Conservation (phyloP, 2,329 filamentous ascomycete genomes). For the Talaromyces verruculosus region DNA sequence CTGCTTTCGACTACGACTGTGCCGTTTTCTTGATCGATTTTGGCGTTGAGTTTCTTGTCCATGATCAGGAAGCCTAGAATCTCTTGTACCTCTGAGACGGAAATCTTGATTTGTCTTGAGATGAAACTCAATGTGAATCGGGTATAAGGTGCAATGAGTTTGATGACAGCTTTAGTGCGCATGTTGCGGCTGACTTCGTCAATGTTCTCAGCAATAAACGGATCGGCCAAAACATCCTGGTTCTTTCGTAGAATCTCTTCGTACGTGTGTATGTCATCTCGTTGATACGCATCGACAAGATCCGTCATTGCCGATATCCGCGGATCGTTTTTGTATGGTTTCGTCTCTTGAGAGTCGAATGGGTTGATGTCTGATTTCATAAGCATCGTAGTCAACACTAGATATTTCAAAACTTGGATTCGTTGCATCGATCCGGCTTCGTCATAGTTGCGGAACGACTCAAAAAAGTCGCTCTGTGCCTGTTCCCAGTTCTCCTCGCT, state of each 20-base stretch:
- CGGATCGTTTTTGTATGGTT: slow-evolving; percentile 94
- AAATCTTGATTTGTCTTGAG: slow-evolving; percentile 82
- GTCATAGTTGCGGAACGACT: slow-evolving; percentile 98
- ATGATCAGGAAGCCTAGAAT: slow-evolving; percentile 94
- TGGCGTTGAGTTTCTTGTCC: slow-evolving; percentile 80
- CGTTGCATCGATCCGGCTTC: slow-evolving; percentile 94
- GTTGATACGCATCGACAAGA: slow-evolving; percentile 92
- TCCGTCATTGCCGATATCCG: slow-evolving; percentile 97
- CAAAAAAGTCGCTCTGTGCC: slow-evolving; percentile 96
- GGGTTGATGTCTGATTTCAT: slow-evolving; percentile 99
- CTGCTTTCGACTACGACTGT: slow-evolving; percentile 76
- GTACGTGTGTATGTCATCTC: slow-evolving; percentile 89
- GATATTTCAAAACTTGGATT: slow-evolving; percentile 95
- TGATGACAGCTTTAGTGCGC: slow-evolving; percentile 91
- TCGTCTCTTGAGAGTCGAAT: slow-evolving; percentile 97
- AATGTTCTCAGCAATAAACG: slow-evolving; percentile 98
- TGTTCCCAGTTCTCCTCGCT: slow-evolving; percentile 99
- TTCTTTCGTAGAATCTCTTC: slow-evolving; percentile 84
- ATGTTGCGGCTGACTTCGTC: slow-evolving; percentile 98
- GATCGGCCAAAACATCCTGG: slow-evolving; percentile 83
- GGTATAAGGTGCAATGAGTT: slow-evolving; percentile 91
- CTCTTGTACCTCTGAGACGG: slow-evolving; percentile 82
- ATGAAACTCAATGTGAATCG: slow-evolving; percentile 87
- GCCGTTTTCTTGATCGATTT: slow-evolving; percentile 84
- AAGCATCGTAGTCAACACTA: slow-evolving; percentile 94